phyloP scores from a whole-genome alignment of 257 asterid genomes.

The Primulina tabacum region DNA sequence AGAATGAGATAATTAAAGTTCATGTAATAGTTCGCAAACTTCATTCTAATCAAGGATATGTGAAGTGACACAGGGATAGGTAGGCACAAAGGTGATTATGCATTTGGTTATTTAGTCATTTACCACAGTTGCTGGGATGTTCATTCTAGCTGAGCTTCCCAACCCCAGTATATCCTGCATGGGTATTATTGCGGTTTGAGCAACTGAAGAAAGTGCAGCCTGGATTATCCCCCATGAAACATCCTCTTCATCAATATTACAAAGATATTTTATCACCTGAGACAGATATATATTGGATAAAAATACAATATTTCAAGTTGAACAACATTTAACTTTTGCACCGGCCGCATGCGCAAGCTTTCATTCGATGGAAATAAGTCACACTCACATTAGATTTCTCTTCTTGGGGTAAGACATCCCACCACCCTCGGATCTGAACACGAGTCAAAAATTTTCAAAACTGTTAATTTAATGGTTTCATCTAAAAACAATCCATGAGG shows the following conservation, averaged over 20 bases:
- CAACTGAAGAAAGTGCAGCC: slow-evolving; percentile 81
- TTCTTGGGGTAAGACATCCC: slow-evolving; percentile 69
- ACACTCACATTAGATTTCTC: slow-evolving; percentile 76
- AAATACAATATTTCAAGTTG: slow-evolving; percentile 21
- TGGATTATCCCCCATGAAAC: slow-evolving; percentile 81
- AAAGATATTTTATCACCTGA: slow-evolving; percentile 77
- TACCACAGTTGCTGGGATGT: slow-evolving; percentile 93
- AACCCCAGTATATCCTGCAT: slow-evolving; percentile 93
- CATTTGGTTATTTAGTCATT: slow-evolving; percentile 5
- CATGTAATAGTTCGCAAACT: background rate
- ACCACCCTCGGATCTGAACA: slow-evolving; percentile 87
- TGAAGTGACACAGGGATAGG: background rate
- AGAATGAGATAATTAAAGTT: too few species aligned
- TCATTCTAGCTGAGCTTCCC: slow-evolving; percentile 93
- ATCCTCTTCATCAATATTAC: slow-evolving; percentile 53
- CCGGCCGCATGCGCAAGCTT: slow-evolving; percentile 8
- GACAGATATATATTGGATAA: slow-evolving; percentile 18
- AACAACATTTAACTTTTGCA: background rate
- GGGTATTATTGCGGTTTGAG: slow-evolving; percentile 80
- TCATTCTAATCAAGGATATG: background rate
- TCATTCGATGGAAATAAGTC: slow-evolving; percentile 13
- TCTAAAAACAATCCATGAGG: slow-evolving; percentile 1
- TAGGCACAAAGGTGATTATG: too few species aligned
- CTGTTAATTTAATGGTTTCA: background rate
- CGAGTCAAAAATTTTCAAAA: slow-evolving; percentile 11